phyloP scores from a whole-genome alignment of 2,329 filamentous ascomycete genomes.

The Pseudocercospora fuligena region DNA sequence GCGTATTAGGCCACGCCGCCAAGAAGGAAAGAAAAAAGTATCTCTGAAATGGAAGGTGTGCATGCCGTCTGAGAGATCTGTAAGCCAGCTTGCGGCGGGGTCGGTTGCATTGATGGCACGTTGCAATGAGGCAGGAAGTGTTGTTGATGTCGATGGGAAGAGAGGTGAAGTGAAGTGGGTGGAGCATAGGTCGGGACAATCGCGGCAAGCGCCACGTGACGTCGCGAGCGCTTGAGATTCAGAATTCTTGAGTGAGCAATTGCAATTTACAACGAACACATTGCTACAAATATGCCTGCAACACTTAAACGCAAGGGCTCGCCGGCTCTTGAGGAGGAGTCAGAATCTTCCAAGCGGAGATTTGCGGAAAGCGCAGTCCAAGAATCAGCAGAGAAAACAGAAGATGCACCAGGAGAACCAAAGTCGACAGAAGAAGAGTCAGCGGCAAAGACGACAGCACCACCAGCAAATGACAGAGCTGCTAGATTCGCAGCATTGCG shows the following conservation, averaged over 20 bases:
- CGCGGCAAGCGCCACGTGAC: neutral
- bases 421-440: constrained; percentile 36
- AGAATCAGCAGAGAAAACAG: constrained; percentile 21
- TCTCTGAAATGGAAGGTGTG: constrained; percentile 5
- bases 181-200: neutral
- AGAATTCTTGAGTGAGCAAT: neutral
- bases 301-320: constrained; percentile 45
- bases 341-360: constrained; percentile 43
- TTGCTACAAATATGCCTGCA: constrained; percentile 26
- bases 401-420: constrained; percentile 18
- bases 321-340: constrained; percentile 37
- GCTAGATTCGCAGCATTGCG: constrained; percentile 88
- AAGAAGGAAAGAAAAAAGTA: constrained; percentile 7
- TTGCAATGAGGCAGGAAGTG: neutral
- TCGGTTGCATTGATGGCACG: neutral
- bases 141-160: neutral
- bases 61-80: neutral
- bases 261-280: neutral
- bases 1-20: constrained; percentile 18
- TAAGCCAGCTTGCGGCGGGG: neutral
- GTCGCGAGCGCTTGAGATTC: neutral
- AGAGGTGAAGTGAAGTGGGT: neutral
- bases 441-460: constrained; percentile 10
- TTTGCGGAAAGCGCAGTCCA: constrained; percentile 36
- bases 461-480: constrained; percentile 64